A percentile compares a stretch with the other conserved stretches of the same genome.
phyloP scores from a whole-genome alignment of 371 early-diverging fungal genomes.

The Blakeslea trispora region DNA sequence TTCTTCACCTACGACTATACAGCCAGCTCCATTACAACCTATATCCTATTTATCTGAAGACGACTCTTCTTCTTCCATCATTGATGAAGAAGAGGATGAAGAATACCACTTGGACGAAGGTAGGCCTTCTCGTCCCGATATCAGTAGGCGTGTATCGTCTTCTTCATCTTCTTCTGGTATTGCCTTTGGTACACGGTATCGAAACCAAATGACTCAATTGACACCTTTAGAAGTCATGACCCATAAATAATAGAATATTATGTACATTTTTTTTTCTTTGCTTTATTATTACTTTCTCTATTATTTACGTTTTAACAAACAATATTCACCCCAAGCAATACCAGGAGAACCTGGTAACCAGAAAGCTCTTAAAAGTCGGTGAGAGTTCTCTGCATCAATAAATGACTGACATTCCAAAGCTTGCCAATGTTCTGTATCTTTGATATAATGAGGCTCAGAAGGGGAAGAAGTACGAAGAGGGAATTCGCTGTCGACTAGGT shows the following conservation, averaged over 20 bases:
- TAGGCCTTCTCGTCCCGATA: constrained; percentile 6
- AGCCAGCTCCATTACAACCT: constrained; percentile 14
- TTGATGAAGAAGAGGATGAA: constrained; percentile 6
- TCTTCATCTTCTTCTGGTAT: constrained; percentile 28
- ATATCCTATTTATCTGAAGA: constrained; percentile 23
- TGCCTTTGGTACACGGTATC: constrained; percentile 25
- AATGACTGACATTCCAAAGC: constrained; percentile 56
- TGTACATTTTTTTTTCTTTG: constrained; percentile 3
- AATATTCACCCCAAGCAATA: constrained; percentile 66
- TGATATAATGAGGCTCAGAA: constrained; percentile 51
- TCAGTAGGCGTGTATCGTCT: constrained; percentile 18
- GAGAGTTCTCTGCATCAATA: constrained; percentile 56
- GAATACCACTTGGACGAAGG: neutral
- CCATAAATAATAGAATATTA: constrained; percentile 6
- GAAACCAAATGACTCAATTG: constrained; percentile 22
- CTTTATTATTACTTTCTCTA: neutral
- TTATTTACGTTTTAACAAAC: constrained; percentile 51
- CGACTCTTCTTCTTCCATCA: constrained; percentile 7
- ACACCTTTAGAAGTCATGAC: constrained; percentile 9
- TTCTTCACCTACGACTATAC: too few species aligned
- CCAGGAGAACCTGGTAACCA: constrained; percentile 55
- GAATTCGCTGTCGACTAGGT: constrained; percentile 67
- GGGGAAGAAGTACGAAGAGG: constrained; percentile 37
- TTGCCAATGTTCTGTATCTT: constrained; percentile 59
- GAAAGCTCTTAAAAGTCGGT: constrained; percentile 54